Evolutionary conservation across 2,329 filamentous ascomycete species (phyloP).

Genomic region (Thyridium curvatum): DNA sequence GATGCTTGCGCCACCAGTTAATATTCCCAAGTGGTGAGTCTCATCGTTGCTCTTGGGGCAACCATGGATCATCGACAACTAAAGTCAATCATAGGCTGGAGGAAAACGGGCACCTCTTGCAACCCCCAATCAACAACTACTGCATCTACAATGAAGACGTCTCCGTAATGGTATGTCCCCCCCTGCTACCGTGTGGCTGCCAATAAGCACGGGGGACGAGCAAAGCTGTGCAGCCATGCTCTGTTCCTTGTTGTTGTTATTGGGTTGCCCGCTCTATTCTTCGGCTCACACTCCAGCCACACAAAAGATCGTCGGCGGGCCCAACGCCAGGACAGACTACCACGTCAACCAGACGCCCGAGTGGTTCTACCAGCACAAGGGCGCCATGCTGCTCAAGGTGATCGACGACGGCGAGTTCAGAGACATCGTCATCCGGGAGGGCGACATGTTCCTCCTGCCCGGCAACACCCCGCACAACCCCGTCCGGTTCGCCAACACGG

Average conservation of each 20-base stretch:
- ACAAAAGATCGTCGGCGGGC: slow-evolving; percentile 74
- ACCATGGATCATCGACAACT: slow-evolving; percentile 3
- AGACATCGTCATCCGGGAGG: slow-evolving; percentile 86
- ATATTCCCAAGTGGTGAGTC: slow-evolving; percentile 52
- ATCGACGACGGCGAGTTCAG: slow-evolving; percentile 69
- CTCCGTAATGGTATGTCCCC: slow-evolving; percentile 72
- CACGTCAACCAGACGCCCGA: slow-evolving; percentile 96
- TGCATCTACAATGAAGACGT: slow-evolving; percentile 85
- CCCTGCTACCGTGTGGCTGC: no score
- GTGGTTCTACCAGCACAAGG: slow-evolving; percentile 97
- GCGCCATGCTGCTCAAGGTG: slow-evolving; percentile 88
- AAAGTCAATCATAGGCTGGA: no score
- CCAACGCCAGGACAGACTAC: slow-evolving; percentile 94
- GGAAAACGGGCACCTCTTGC: slow-evolving; percentile 83
- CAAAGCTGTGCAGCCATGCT: no score
- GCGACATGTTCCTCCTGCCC: slow-evolving; percentile 88
- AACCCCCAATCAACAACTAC: slow-evolving; percentile 96
- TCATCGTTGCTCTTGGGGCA: not conserved
- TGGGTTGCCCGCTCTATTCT: no score
- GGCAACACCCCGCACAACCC: slow-evolving; percentile 96
- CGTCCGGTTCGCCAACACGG: slow-evolving; percentile 85
- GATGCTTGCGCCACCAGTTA: slow-evolving; percentile 46
- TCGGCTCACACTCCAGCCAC: not conserved
- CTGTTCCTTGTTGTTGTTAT: no score
- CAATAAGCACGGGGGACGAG: no score